phyloP scores from a whole-genome alignment of 192 early-diverging fungal genomes.

The Umbelopsis vinacea region DNA sequence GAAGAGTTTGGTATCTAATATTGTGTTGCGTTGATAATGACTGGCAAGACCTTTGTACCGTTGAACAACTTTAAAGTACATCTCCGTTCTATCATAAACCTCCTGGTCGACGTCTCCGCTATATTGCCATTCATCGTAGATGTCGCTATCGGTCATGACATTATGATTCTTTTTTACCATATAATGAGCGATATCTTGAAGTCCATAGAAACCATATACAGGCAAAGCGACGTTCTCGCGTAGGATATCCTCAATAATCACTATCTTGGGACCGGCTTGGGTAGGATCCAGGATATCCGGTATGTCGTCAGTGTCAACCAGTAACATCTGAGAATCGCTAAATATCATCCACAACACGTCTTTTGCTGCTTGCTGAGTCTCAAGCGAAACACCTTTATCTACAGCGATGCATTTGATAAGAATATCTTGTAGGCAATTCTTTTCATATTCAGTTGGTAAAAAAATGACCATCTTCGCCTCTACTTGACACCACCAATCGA shows the following conservation, averaged over 20 bases:
- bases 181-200: conserved; percentile 24
- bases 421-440: neutral
- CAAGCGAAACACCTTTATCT: neutral
- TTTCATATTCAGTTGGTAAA: neutral
- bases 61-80: neutral
- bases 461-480: neutral
- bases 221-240: conserved; percentile 33
- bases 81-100: neutral
- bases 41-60: conserved; percentile 1
- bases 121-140: neutral
- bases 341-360: conserved; percentile 1
- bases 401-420: conserved; percentile 4
- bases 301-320: neutral
- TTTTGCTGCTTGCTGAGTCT: neutral
- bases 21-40: neutral
- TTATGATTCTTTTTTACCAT: neutral
- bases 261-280: neutral
- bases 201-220: conserved; percentile 32
- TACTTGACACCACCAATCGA: neutral
- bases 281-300: neutral
- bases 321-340: neutral
- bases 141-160: neutral
- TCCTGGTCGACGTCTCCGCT: neutral
- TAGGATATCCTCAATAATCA: conserved; percentile 26
- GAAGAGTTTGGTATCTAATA: neutral